phyloP scores from a whole-genome alignment of 2,329 filamentous ascomycete species.

The Aspergillus fumigatus region DNA sequence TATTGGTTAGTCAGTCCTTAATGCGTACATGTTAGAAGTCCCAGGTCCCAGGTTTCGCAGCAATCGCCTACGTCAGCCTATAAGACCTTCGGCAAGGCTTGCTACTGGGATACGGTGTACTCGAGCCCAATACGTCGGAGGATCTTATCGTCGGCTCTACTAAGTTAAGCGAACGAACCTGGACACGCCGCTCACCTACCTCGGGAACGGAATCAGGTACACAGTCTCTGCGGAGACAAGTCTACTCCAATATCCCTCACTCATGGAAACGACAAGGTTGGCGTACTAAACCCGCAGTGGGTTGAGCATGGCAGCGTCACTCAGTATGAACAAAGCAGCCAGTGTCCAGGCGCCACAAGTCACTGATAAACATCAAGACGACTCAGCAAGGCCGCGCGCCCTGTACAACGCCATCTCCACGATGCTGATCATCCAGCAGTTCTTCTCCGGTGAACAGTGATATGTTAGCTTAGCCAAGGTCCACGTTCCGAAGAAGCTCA shows the following conservation, averaged over 20 bases:
- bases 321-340: constrained; percentile 4
- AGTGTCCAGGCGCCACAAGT: constrained; percentile 14
- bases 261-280: constrained; percentile 22
- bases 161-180: constrained; percentile 19
- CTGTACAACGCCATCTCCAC: constrained; percentile 40
- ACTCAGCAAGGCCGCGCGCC: constrained; percentile 33
- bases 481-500: constrained; percentile 8
- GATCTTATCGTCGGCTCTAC: constrained; percentile 13
- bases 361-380: constrained; percentile 31
- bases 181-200: constrained; percentile 27
- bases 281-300: constrained; percentile 24
- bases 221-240: constrained; percentile 25
- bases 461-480: constrained; percentile 35
- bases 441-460: constrained; percentile 44
- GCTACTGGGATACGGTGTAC: too few species aligned
- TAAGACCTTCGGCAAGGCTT: too few species aligned
- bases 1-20: too few species aligned
- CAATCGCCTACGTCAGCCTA: too few species aligned
- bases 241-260: constrained; percentile 26
- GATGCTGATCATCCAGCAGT: constrained; percentile 40
- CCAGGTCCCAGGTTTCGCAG: too few species aligned
- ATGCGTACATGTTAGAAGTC: too few species aligned
- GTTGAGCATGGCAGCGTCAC: constrained; percentile 23
- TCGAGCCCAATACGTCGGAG: background rate
- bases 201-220: constrained; percentile 42